Evolutionary conservation across 257 asterid genomes (phyloP).

Genomic region (Primulina tabacum): DNA sequence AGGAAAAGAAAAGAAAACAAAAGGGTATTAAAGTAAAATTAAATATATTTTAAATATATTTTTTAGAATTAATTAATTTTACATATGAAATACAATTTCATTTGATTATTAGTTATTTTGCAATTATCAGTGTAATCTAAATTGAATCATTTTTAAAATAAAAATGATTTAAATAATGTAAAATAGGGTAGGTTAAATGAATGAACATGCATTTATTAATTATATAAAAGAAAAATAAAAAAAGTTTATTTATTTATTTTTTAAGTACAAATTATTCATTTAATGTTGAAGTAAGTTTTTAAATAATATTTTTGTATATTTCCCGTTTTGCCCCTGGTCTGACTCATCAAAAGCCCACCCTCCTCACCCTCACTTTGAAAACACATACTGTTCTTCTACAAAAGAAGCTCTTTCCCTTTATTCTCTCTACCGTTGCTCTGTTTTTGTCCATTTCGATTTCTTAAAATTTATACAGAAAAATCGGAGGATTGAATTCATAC

Average conservation of each 20-base stretch:
- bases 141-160: too few relatives aligned
- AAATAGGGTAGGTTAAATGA: neutral
- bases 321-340: conserved; percentile 33
- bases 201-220: neutral
- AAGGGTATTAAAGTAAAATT: neutral
- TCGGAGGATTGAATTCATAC: conserved; percentile 15
- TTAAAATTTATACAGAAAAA: neutral
- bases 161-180: too few relatives aligned
- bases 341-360: conserved; percentile 73
- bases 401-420: conserved; percentile 13
- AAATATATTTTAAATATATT: too few relatives aligned
- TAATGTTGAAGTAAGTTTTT: too few relatives aligned
- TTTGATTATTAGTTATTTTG: too few relatives aligned
- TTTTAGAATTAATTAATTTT: too few relatives aligned
- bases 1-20: neutral
- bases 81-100: too few relatives aligned
- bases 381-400: conserved; percentile 13
- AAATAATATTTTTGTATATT: too few relatives aligned
- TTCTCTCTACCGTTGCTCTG: conserved; percentile 40
- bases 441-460: conserved; percentile 13
- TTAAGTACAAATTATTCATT: too few relatives aligned
- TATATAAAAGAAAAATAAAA: too few relatives aligned
- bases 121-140: too few relatives aligned
- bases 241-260: too few relatives aligned
- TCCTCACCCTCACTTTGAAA: conserved; percentile 37